phyloP scores from a whole-genome alignment of 768 basidiomycete genomes.

The Calocera cornea region DNA sequence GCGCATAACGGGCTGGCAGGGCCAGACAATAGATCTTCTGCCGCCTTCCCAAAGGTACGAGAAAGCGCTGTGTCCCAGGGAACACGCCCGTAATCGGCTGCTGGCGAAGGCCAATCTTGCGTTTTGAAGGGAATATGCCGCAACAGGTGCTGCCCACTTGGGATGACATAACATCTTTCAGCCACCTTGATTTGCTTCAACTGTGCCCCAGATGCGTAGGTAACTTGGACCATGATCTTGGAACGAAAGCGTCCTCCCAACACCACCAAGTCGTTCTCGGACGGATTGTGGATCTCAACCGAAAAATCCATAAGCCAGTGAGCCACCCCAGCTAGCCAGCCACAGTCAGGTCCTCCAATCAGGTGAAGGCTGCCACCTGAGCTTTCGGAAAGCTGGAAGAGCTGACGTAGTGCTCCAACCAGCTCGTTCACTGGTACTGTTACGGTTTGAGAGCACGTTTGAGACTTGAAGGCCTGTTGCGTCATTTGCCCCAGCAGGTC shows the following conservation, averaged over 20 bases:
- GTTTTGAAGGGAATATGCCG: not conserved
- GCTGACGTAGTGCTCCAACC: not conserved
- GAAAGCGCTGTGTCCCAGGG: not conserved
- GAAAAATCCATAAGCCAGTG: not conserved
- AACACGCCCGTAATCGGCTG: not conserved
- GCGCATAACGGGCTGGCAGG: not conserved
- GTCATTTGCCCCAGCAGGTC: not conserved
- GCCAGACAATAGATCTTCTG: not conserved
- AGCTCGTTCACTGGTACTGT: not conserved
- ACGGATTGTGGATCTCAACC: not conserved
- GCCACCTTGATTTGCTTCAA: not conserved
- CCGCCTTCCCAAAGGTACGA: not conserved
- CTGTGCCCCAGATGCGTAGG: not conserved
- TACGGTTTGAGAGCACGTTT: no score
- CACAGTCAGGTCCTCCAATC: not conserved
- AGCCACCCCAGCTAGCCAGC: not conserved
- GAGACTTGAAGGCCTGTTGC: no score
- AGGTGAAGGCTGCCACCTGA: not conserved
- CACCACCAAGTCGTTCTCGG: not conserved
- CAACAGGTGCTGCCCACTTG: not conserved
- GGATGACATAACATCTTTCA: not conserved
- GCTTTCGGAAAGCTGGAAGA: not conserved
- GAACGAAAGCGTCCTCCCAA: not conserved
- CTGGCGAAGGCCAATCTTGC: no score
- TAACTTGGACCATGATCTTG: not conserved